Base-by-base conservation (phyloP, 2,329 filamentous ascomycete species). In the Calonectria hongkongensis region DNA sequence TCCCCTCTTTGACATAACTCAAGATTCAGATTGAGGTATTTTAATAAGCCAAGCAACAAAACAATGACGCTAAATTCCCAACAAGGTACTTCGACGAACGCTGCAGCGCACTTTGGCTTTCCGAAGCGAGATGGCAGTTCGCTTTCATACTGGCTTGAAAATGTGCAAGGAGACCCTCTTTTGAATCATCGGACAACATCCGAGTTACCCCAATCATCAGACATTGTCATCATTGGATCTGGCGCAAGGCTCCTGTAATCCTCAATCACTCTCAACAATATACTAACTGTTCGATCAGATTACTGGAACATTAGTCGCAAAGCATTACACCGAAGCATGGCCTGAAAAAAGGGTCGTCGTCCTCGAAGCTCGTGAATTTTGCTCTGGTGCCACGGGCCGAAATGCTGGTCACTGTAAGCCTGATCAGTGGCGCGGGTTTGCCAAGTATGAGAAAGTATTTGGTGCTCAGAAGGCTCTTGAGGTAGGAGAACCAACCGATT, bases 361-460 rank as follows among this genome's bases (percentile, higher is more conserved):
- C 58, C 66, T 74, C 12, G 72, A 74, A 15, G 72, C 72, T 18
- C 72, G 72, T 1, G 43, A 70, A 16, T 72, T 74, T 43, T 74
- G 72, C 62, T 74, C 72, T 16, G 72, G 70, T 18, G 72, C 72
- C 25, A 69, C 70, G 1, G 70, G 70, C n/a, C 66, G 70, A 10
- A 72, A 72, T 54, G 70, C 70, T 45, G 72, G 72, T 3, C 70
- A 74, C 13, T 72, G 72, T 16, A 74, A 74, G 10, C 72, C 72
- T n/a, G 72, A 74, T 13, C 72, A 74, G 28, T 74, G 72, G 72
- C 72, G 72, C 28, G 72, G 72, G 16, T 74, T 72, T 30, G 9
- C 8, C 18, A 56, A 67, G 13, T 72, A 66, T 30, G 70, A 69
- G 36, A 54, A 65, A 4, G 54, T 27, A 2, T 74, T 74, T 70